Evolutionary conservation across 1,139 yeast genomes (phyloP).

Genomic region (Trichomonascaceae sp.): DNA sequence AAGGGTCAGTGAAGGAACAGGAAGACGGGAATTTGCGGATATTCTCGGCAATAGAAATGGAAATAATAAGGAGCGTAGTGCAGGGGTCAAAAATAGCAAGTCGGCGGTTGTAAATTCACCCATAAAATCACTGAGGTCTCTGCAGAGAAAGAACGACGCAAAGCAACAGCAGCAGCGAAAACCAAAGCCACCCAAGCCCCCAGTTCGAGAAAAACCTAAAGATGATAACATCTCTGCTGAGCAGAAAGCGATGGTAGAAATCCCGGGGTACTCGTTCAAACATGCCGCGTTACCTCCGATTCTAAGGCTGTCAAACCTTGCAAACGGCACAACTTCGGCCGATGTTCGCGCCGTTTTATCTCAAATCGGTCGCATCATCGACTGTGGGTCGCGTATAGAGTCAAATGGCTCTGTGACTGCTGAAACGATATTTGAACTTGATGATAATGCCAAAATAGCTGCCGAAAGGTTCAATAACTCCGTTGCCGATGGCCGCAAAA

Average conservation of each 20-base stretch:
- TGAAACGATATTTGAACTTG: constrained; percentile 24
- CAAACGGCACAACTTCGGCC: constrained; percentile 24
- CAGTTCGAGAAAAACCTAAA: not conserved
- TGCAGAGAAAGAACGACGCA: not conserved
- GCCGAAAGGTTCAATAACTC: constrained; percentile 24
- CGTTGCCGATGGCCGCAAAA: constrained; percentile 26
- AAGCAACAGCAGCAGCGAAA: not conserved
- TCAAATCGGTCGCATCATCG: constrained; percentile 21
- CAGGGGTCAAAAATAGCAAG: not conserved
- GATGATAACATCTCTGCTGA: not conserved
- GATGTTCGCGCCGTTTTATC: constrained; percentile 25
- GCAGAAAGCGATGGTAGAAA: not conserved
- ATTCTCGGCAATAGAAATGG: not conserved
- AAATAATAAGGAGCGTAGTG: not conserved
- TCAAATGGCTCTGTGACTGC: constrained; percentile 20
- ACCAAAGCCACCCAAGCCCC: not conserved
- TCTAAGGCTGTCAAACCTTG: constrained; percentile 23
- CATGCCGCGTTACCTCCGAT: constrained; percentile 27
- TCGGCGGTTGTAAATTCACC: not conserved
- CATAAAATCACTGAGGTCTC: not conserved
- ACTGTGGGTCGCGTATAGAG: constrained; percentile 20
- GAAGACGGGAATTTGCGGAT: not conserved
- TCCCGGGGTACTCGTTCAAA: constrained; percentile 17
- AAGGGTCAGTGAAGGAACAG: not conserved
- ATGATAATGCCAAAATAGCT: constrained; percentile 19